These are phyloP conservation scores for Halophytophthora polymorphica DNA, from an alignment of 352 stramenopile species.

Conservation along the genomic window DNA sequence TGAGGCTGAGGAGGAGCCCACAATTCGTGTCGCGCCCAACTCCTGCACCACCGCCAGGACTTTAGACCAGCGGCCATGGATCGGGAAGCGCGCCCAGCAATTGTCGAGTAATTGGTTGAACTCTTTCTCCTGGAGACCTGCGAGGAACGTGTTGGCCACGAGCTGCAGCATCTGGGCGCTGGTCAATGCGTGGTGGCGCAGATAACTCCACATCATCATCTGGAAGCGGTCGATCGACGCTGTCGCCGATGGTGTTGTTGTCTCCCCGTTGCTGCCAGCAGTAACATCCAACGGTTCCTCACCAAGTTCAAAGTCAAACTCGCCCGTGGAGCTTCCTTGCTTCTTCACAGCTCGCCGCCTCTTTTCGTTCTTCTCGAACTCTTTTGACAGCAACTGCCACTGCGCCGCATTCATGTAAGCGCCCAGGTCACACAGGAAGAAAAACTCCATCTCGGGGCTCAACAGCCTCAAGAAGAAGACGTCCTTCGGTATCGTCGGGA, in stretches of 20 bases:
- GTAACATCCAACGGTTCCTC: conserved; percentile 19
- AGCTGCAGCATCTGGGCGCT: conserved; percentile 47
- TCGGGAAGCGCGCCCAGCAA: conserved; percentile 34
- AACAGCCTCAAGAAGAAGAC: conserved; percentile 61
- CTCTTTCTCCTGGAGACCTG: conserved; percentile 47
- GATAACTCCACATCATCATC: conserved; percentile 58
- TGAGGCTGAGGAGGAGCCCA: neutral
- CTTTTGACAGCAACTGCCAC: conserved; percentile 57
- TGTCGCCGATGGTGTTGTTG: conserved; percentile 6
- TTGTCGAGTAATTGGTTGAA: conserved; percentile 31
- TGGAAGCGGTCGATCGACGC: conserved; percentile 52
- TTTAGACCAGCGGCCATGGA: conserved; percentile 44
- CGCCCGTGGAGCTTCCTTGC: conserved; percentile 1
- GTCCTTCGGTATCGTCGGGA: conserved; percentile 29
- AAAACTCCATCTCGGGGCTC: conserved; percentile 61
- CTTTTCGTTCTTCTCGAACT: conserved; percentile 55
- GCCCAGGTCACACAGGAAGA: conserved; percentile 65
- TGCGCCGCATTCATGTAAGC: conserved; percentile 59
- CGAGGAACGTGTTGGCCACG: conserved; percentile 39
- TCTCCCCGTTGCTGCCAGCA: neutral
- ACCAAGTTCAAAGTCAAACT: conserved; percentile 13
- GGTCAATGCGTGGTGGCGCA: conserved; percentile 45
- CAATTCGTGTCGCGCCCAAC: conserved; percentile 21
- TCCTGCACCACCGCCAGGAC: conserved; percentile 39
- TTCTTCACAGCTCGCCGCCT: conserved; percentile 29